These are phyloP conservation scores for Wickerhamiella shivajii DNA, from an alignment of 805 yeast species.

Conservation along the genomic window DNA sequence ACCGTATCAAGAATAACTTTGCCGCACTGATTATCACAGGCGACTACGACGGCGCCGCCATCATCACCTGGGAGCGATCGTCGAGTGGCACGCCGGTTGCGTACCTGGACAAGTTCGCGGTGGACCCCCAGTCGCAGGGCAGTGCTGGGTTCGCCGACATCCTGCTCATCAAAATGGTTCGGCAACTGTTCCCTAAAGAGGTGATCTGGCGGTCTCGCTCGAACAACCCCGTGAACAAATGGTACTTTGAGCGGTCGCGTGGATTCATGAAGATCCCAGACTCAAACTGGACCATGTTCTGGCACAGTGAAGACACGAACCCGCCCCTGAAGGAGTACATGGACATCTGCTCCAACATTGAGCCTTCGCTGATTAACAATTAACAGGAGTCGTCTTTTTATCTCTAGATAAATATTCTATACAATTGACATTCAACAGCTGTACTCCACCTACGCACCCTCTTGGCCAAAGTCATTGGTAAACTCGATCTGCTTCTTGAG, in stretches of 20 bases:
- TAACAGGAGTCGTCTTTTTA: neutral
- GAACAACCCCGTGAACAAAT: conserved; percentile 83
- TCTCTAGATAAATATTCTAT: neutral
- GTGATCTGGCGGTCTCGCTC: conserved; percentile 81
- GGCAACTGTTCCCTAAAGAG: conserved; percentile 51
- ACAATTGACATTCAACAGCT: neutral
- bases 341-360: conserved; percentile 40
- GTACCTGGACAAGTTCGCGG: conserved; percentile 89
- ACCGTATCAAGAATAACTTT: conserved; percentile 46
- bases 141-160: conserved; percentile 88
- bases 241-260: conserved; percentile 87
- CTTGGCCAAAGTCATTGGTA: conserved; percentile 93
- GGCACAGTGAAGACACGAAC: conserved; percentile 26
- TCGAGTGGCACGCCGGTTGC: conserved; percentile 36
- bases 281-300: conserved; percentile 30
- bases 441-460: conserved; percentile 52
- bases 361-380: conserved; percentile 33
- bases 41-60: conserved; percentile 90
- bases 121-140: conserved; percentile 70
- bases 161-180: conserved; percentile 64
- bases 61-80: conserved; percentile 63
- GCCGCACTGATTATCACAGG: conserved; percentile 80
- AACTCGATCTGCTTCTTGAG: conserved; percentile 71
- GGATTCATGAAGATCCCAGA: conserved; percentile 44
- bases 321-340: conserved; percentile 32